Evolutionary conservation across 768 basidiomycete species (phyloP).

Genomic region (Lyophyllum semitale): DNA sequence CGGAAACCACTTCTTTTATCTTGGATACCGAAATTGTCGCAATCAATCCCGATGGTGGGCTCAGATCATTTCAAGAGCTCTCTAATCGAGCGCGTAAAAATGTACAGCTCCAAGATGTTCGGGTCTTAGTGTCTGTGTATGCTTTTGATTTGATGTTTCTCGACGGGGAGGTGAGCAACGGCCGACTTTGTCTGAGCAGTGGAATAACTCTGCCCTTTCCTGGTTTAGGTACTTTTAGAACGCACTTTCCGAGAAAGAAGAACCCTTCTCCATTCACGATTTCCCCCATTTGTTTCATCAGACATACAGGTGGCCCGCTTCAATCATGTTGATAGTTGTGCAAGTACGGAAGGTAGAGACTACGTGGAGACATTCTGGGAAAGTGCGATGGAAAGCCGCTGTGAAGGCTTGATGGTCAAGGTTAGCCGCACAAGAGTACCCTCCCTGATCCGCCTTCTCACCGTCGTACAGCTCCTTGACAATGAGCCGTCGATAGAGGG

Average conservation of each 20-base stretch:
- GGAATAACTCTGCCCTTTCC: conserved; percentile 3
- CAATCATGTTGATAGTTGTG: conserved; percentile 72
- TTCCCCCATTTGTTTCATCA: conserved; percentile 53
- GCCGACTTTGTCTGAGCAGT: conserved; percentile 3
- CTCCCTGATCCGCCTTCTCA: not conserved
- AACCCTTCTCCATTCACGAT: conserved; percentile 58
- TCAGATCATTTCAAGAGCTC: conserved; percentile 85
- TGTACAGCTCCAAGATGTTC: conserved; percentile 73
- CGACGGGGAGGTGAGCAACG: conserved; percentile 65
- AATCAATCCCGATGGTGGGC: conserved; percentile 61
- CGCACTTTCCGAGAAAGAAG: conserved; percentile 74
- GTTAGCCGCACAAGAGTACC: conserved; percentile 35
- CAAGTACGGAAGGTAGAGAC: conserved; percentile 62
- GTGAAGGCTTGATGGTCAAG: conserved; percentile 96
- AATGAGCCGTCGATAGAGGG: conserved; percentile 42
- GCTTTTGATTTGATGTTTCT: conserved; percentile 90
- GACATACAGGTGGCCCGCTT: conserved; percentile 58
- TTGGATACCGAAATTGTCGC: conserved; percentile 90
- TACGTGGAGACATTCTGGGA: conserved; percentile 76
- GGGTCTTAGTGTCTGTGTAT: conserved; percentile 79
- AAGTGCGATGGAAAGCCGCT: conserved; percentile 71
- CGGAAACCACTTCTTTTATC: conserved; percentile 62
- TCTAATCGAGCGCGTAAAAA: conserved; percentile 85
- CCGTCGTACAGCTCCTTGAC: conserved; percentile 61
- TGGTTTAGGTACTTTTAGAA: conserved; percentile 61